Conservation (phyloP, 176 grass and related monocot species). For the Sorghum bicolor region DNA sequence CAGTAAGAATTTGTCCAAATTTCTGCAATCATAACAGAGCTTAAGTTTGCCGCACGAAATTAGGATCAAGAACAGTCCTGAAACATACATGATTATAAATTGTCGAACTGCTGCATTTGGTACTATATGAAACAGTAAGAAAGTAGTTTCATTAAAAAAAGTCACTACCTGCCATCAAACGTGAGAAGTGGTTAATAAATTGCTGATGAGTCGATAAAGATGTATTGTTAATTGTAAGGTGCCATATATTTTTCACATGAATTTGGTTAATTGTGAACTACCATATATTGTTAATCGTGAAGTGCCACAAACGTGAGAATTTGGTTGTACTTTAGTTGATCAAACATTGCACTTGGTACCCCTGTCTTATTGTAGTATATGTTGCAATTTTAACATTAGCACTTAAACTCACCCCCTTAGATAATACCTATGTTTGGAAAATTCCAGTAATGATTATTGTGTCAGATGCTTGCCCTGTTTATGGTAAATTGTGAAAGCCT, state of each 20-base stretch:
- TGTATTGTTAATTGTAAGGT: conserved; percentile 1
- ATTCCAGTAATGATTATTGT: background rate
- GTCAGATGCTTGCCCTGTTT: background rate
- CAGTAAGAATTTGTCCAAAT: background rate
- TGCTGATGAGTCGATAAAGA: background rate
- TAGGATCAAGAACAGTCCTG: background rate
- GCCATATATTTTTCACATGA: too few relatives aligned
- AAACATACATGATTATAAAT: background rate
- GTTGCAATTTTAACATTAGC: background rate
- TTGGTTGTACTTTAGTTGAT: background rate
- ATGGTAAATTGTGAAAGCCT: background rate
- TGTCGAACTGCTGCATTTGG: background rate
- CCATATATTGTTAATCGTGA: conserved; percentile 15
- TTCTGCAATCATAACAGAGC: background rate
- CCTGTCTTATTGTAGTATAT: background rate
- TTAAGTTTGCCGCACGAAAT: background rate
- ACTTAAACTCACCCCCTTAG: background rate
- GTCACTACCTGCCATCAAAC: background rate
- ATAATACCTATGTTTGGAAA: background rate
- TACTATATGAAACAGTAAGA: background rate
- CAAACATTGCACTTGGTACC: background rate
- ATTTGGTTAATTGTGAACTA: too few relatives aligned
- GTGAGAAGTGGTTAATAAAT: background rate
- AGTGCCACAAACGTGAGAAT: too few relatives aligned
- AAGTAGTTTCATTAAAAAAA: too few relatives aligned